Conservation (phyloP, 1,284 basidiomycete species). For the Ustilago loliicola region DNA sequence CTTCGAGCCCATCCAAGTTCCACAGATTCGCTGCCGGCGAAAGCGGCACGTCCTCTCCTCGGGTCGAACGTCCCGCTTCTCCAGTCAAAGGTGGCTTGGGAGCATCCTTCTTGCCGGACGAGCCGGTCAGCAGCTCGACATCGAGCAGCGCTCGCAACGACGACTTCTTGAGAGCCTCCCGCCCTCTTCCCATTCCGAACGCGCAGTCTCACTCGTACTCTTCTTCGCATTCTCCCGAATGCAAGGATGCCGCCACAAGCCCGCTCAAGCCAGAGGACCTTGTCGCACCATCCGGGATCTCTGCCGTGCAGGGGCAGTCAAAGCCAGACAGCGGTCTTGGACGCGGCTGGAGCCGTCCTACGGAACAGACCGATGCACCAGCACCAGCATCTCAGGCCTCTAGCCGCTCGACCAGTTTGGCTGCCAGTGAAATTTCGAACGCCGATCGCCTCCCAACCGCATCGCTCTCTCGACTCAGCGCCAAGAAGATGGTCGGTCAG, state of each 20-base stretch:
- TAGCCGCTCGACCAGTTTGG: constrained; percentile 27
- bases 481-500: constrained; percentile 63
- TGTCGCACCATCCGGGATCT: constrained; percentile 16
- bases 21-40: constrained; percentile 31
- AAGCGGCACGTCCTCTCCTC: constrained; percentile 29
- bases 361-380: constrained; percentile 17
- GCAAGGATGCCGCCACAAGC: constrained; percentile 55
- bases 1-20: constrained; percentile 55
- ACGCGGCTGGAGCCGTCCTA: constrained; percentile 32
- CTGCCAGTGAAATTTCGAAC: constrained; percentile 23
- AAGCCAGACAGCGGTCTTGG: constrained; percentile 28
- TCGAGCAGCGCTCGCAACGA: constrained; percentile 13
- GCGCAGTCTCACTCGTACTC: constrained; percentile 25
- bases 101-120: constrained; percentile 10
- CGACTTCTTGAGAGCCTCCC: constrained; percentile 20
- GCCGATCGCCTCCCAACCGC: constrained; percentile 55
- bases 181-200: constrained; percentile 39
- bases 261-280: constrained; percentile 53
- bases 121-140: neutral
- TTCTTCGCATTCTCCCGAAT: constrained; percentile 21
- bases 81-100: constrained; percentile 26
- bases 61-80: constrained; percentile 36
- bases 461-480: constrained; percentile 58
- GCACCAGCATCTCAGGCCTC: constrained; percentile 18
- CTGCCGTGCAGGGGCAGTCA: constrained; percentile 12